Evolutionary conservation across 345 rosid species (phyloP).

Genomic region (Nasturtium officinale): DNA sequence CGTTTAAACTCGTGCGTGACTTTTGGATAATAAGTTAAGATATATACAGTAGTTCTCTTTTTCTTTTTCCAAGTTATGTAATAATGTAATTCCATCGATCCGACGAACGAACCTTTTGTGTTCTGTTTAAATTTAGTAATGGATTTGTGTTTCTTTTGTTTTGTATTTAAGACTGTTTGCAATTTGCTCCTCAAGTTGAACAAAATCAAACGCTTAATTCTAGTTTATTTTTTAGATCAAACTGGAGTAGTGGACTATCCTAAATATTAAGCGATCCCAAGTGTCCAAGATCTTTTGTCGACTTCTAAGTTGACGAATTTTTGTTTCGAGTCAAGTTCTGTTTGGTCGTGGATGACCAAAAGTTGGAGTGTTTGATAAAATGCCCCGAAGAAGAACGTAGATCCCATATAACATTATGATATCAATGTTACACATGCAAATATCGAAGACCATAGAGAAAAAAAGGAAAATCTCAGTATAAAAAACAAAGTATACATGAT

Average conservation of each 20-base stretch:
- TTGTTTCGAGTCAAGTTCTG: neutral
- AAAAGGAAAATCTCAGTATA: no score
- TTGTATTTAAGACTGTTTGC: neutral
- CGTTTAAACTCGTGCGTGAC: conserved; percentile 4
- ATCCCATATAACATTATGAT: no score
- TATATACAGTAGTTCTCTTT: neutral
- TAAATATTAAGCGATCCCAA: neutral
- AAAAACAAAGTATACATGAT: no score
- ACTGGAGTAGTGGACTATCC: neutral
- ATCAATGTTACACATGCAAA: no score
- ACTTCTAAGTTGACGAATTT: no score
- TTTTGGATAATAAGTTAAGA: neutral
- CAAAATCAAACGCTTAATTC: neutral
- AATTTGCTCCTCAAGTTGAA: neutral
- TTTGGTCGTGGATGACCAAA: neutral
- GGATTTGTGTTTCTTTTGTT: conserved; percentile 17
- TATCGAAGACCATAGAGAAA: no score
- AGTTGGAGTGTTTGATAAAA: no score
- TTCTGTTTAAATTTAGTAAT: conserved; percentile 13
- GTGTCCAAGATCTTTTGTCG: neutral
- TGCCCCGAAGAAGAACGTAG: no score
- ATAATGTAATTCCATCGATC: conserved; percentile 27
- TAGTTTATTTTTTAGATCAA: no score
- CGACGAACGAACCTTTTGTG: conserved; percentile 10
- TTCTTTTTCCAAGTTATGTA: neutral